A percentile compares a stretch with the other conserved stretches of the same genome.
phyloP scores from a whole-genome alignment of 1,139 yeast genomes.

The Zygosaccharomyces pseudobailii region DNA sequence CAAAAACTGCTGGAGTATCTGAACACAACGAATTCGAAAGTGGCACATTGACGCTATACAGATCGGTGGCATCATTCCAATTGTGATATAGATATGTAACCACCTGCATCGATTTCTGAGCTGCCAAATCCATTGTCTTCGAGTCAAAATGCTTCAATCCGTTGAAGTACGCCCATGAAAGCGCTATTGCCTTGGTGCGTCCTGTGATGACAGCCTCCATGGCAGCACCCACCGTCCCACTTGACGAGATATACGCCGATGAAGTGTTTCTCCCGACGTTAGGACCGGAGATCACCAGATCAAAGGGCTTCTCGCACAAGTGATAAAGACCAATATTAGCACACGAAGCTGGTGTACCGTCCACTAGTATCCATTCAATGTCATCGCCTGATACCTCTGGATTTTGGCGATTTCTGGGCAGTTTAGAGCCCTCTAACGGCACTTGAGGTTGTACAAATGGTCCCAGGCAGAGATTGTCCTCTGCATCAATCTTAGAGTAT shows the following conservation, averaged over 20 bases:
- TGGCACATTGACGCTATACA: constrained; percentile 84
- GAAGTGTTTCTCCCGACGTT: constrained; percentile 91
- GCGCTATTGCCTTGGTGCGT: constrained; percentile 59
- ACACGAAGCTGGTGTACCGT: constrained; percentile 95
- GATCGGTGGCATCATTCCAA: constrained; percentile 58
- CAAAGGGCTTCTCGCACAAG: constrained; percentile 59
- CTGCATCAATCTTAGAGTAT: constrained; percentile 45
- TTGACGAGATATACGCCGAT: constrained; percentile 81
- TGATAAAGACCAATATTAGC: constrained; percentile 86
- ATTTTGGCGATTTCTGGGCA: constrained; percentile 17
- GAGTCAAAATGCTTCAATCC: constrained; percentile 51
- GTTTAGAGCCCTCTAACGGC: constrained; percentile 9
- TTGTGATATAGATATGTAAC: constrained; percentile 52
- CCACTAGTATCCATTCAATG: constrained; percentile 80
- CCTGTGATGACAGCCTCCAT: constrained; percentile 89
- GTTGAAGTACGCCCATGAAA: constrained; percentile 70
- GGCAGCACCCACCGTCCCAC: constrained; percentile 98
- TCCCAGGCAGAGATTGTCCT: constrained; percentile 56
- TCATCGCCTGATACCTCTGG: constrained; percentile 36
- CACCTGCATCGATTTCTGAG: constrained; percentile 59
- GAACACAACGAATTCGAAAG: constrained; percentile 48
- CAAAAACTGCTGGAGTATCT: constrained; percentile 58
- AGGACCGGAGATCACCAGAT: constrained; percentile 89
- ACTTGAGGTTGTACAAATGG: constrained; percentile 55
- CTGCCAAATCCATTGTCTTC: constrained; percentile 57